phyloP scores from a whole-genome alignment of 2,329 filamentous ascomycete species.

The Fusarium citri region DNA sequence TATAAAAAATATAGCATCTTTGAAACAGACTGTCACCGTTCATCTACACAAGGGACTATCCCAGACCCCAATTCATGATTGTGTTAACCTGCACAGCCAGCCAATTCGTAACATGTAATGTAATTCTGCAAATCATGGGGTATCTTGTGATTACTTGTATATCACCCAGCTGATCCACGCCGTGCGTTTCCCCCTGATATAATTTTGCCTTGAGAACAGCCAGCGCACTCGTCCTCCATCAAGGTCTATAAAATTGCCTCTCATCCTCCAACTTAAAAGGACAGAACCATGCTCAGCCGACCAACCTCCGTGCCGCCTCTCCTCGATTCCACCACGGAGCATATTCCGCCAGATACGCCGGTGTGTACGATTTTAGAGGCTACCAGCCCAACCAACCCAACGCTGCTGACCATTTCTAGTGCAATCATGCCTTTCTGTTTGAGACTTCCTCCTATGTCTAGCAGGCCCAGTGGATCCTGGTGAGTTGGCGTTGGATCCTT shows the following conservation, averaged over 20 bases:
- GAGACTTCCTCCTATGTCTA: constrained; percentile 75
- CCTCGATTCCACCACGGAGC: constrained; percentile 31
- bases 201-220: neutral
- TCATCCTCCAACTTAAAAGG: constrained; percentile 25
- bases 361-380: constrained; percentile 68
- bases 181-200: neutral
- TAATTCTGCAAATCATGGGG: constrained; percentile 30
- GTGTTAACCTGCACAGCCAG: neutral
- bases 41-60: neutral
- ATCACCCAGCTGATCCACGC: constrained; percentile 5
- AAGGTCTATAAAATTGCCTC: neutral
- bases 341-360: constrained; percentile 38
- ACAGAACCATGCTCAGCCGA: constrained; percentile 38
- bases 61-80: neutral
- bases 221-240: neutral
- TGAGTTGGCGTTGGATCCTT: constrained; percentile 49
- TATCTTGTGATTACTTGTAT: constrained; percentile 35
- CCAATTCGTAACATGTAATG: neutral
- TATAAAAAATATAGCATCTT: neutral
- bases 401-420: constrained; percentile 78
- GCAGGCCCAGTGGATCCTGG: constrained; percentile 82
- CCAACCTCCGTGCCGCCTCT: constrained; percentile 38
- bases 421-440: constrained; percentile 73
- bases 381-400: constrained; percentile 79
- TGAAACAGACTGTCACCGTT: neutral